Conservation (phyloP, 441 rosid species). For the Pelargonium cotyledonis region DNA sequence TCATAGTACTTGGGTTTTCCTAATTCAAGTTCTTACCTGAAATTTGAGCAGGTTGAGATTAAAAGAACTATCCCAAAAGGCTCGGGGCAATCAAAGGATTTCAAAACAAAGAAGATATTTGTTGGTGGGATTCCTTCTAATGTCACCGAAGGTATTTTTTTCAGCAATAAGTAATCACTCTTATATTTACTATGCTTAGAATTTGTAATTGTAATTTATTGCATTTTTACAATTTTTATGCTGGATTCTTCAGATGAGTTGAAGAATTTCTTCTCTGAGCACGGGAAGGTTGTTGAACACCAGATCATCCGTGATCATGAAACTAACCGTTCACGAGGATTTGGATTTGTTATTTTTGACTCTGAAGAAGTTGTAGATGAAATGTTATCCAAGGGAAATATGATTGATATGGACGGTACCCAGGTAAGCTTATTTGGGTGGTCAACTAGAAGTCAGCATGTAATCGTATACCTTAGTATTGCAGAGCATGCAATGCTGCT, state of each 20-base stretch:
- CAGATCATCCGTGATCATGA: slow-evolving; percentile 87
- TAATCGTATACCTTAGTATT: slow-evolving; percentile 10
- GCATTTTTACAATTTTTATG: background rate
- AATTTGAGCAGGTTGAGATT: slow-evolving; percentile 64
- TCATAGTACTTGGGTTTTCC: background rate
- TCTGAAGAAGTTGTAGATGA: slow-evolving; percentile 82
- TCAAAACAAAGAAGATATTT: slow-evolving; percentile 84
- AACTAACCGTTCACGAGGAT: slow-evolving; percentile 75
- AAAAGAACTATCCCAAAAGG: slow-evolving; percentile 90
- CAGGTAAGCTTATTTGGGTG: slow-evolving; percentile 56
- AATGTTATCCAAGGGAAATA: slow-evolving; percentile 69
- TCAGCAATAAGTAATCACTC: no score
- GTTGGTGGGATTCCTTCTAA: slow-evolving; percentile 84
- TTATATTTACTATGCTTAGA: background rate
- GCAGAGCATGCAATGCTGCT: slow-evolving; percentile 9
- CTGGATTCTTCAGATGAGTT: slow-evolving; percentile 52
- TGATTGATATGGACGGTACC: slow-evolving; percentile 86
- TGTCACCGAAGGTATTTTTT: slow-evolving; percentile 69
- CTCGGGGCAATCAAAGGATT: slow-evolving; percentile 61
- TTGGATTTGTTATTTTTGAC: slow-evolving; percentile 85
- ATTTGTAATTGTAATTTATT: background rate
- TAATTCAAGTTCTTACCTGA: background rate
- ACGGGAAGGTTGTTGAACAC: slow-evolving; percentile 64
- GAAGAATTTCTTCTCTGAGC: slow-evolving; percentile 60
- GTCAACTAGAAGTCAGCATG: slow-evolving; percentile 23